Evolutionary conservation across 176 grass and related monocot genomes (phyloP).

Genomic region (Raddia distichophylla): DNA sequence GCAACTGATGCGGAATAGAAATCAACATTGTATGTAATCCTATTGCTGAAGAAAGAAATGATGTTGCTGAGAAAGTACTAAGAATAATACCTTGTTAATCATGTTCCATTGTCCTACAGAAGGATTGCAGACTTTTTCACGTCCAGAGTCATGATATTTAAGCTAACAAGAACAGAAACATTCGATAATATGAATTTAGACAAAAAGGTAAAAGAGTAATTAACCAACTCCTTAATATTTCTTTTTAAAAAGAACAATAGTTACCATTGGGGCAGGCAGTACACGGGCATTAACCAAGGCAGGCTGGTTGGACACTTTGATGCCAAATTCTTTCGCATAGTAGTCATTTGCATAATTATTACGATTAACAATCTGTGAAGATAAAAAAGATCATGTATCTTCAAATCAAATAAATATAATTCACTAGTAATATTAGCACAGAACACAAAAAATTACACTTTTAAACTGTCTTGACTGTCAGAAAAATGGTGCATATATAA

Average conservation of each 20-base stretch:
- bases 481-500: not conserved
- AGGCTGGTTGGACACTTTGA: slow-evolving; percentile 57
- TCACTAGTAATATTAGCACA: not conserved
- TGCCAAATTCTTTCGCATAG: slow-evolving; percentile 72
- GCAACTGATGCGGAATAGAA: not conserved
- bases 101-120: slow-evolving; percentile 84
- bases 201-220: not conserved
- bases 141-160: slow-evolving; percentile 83
- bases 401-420: slow-evolving; percentile 15
- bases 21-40: not conserved
- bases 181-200: not conserved
- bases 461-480: not conserved
- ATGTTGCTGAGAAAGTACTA: not conserved
- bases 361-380: slow-evolving; percentile 51
- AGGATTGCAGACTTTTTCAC: slow-evolving; percentile 64
- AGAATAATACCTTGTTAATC: slow-evolving; percentile 69
- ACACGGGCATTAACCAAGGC: slow-evolving; percentile 69
- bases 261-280: slow-evolving; percentile 68
- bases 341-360: slow-evolving; percentile 58
- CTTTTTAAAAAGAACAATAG: not conserved
- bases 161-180: slow-evolving; percentile 54
- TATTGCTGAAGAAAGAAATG: not conserved
- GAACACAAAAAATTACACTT: not conserved
- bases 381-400: not conserved
- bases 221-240: not conserved